A percentile compares a stretch with the other conserved stretches of the same genome.
phyloP scores from a whole-genome alignment of 106 monocot species.

The Dendrobium huoshanense region DNA sequence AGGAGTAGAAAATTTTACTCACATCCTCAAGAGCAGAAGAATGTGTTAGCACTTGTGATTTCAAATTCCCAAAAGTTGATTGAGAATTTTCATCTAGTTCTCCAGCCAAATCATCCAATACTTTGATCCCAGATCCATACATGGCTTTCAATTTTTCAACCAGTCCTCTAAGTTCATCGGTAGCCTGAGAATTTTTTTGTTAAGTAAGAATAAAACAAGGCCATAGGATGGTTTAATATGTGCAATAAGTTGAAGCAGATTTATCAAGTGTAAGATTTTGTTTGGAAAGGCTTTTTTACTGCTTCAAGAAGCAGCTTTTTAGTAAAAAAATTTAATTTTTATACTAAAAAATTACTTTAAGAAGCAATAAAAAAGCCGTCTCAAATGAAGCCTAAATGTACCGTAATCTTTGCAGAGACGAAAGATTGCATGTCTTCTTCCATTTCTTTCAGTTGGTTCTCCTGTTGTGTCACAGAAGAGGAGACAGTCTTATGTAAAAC shows the following conservation, averaged over 20 bases:
- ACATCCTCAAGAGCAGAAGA: conserved; percentile 76
- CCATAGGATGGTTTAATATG: neutral
- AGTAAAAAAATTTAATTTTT: no score
- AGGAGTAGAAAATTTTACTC: conserved; percentile 15
- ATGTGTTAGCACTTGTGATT: conserved; percentile 62
- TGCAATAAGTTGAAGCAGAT: neutral
- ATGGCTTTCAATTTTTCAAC: conserved; percentile 65
- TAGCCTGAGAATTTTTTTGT: conserved; percentile 37
- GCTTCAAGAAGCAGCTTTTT: no score
- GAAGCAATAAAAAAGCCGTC: no score
- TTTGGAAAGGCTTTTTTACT: no score
- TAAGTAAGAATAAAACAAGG: neutral
- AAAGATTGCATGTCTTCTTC: conserved; percentile 93
- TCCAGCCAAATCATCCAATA: conserved; percentile 62
- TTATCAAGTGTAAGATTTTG: neutral
- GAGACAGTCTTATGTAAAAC: conserved; percentile 81
- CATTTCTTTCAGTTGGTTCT: conserved; percentile 89
- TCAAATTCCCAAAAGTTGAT: conserved; percentile 56
- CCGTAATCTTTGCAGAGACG: conserved; percentile 82
- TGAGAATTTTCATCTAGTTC: conserved; percentile 81
- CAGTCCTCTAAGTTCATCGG: conserved; percentile 51
- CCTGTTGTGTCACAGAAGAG: conserved; percentile 76
- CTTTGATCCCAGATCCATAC: conserved; percentile 62
- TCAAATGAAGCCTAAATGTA: neutral
- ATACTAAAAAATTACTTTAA: no score